Percentiles rank a stretch among this genome's conserved stretches.
These are phyloP conservation scores for Austroboletus novae-zelandiae DNA, from an alignment of 1,284 basidiomycete genomes.

Conservation along the genomic window DNA sequence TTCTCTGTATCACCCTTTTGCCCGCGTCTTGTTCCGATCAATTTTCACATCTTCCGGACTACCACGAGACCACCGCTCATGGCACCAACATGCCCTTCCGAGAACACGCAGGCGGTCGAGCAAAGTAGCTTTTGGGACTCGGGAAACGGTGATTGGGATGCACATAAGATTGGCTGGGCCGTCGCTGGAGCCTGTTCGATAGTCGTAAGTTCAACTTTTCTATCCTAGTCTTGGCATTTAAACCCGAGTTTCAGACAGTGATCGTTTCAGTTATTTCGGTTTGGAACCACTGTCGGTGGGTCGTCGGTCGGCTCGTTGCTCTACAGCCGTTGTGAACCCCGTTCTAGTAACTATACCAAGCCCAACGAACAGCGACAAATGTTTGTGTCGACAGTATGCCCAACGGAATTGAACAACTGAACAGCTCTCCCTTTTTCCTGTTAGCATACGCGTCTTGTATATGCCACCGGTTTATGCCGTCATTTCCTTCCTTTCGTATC, in stretches of 20 bases:
- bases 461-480: constrained; percentile 83
- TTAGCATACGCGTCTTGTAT: constrained; percentile 63
- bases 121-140: constrained; percentile 61
- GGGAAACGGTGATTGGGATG: constrained; percentile 53
- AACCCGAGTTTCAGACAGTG: constrained; percentile 45
- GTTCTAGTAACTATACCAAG: constrained; percentile 60
- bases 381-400: constrained; percentile 40
- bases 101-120: constrained; percentile 50
- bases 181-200: constrained; percentile 64
- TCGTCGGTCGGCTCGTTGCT: constrained; percentile 3
- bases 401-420: not conserved
- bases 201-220: constrained; percentile 43
- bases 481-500: constrained; percentile 85
- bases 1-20: constrained; percentile 8
- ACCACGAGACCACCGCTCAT: constrained; percentile 10
- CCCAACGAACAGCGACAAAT: constrained; percentile 73
- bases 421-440: not conserved
- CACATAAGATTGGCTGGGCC: constrained; percentile 72
- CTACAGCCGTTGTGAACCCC: not conserved
- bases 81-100: constrained; percentile 45
- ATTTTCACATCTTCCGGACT: not conserved
- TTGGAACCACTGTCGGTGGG: constrained; percentile 59
- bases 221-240: too few species aligned
- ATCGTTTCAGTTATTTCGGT: constrained; percentile 57
- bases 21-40: not conserved